Evolutionary conservation across 1,284 basidiomycete species (phyloP).

Genomic region (Ceratorhiza oryzae-sativae): DNA sequence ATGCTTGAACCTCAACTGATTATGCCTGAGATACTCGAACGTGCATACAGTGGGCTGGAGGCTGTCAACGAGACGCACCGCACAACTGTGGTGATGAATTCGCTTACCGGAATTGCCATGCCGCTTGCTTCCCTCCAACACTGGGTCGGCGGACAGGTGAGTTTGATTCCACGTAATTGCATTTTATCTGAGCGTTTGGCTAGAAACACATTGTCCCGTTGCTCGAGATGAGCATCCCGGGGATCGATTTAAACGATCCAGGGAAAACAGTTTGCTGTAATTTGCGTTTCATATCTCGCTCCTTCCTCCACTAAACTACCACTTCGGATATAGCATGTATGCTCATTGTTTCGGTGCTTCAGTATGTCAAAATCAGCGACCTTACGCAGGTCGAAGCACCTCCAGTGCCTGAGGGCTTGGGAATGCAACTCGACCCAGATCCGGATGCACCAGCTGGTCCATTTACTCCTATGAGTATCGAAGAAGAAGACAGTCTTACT

Average conservation of each 20-base stretch:
- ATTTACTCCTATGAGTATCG: slow-evolving; percentile 63
- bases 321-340: slow-evolving; percentile 52
- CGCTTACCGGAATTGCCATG: slow-evolving; percentile 81
- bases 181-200: not conserved
- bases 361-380: slow-evolving; percentile 53
- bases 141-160: slow-evolving; percentile 71
- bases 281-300: slow-evolving; percentile 13
- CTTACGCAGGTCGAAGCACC: slow-evolving; percentile 58
- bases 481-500: slow-evolving; percentile 77
- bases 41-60: slow-evolving; percentile 90
- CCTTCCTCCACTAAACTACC: not conserved
- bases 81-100: slow-evolving; percentile 88
- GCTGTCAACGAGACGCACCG: slow-evolving; percentile 94
- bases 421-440: slow-evolving; percentile 52
- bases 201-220: slow-evolving; percentile 90
- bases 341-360: slow-evolving; percentile 76
- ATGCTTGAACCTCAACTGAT: slow-evolving; percentile 86
- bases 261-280: slow-evolving; percentile 73
- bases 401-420: slow-evolving; percentile 61
- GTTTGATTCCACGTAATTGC: not conserved
- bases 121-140: slow-evolving; percentile 80
- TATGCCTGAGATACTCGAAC: slow-evolving; percentile 92
- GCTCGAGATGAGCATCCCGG: slow-evolving; percentile 89
- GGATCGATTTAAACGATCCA: slow-evolving; percentile 93
- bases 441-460: slow-evolving; percentile 53